Evolutionary conservation across 192 early-diverging fungal species (phyloP).

Genomic region (Gaertneriomyces sp.): DNA sequence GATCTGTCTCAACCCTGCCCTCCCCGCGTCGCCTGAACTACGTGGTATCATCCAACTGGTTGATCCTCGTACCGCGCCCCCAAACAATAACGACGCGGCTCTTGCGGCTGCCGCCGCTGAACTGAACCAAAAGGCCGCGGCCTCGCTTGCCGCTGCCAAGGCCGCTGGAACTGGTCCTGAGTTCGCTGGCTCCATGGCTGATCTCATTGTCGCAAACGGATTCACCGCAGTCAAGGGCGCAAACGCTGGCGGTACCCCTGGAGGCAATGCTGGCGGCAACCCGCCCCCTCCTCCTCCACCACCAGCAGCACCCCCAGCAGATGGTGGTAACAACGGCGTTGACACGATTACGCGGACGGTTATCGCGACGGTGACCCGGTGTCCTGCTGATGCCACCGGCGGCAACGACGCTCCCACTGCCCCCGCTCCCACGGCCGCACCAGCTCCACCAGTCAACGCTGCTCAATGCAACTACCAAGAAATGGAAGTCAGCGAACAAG

Average conservation of each 20-base stretch:
- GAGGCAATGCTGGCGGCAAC: no score
- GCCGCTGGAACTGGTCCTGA: conserved; percentile 15
- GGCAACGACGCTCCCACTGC: background rate
- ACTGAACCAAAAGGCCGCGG: conserved; percentile 1
- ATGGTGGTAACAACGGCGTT: background rate
- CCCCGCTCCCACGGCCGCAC: background rate
- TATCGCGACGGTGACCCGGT: conserved; percentile 1
- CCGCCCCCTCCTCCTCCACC: background rate
- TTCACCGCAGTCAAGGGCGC: conserved; percentile 7
- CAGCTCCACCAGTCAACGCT: background rate
- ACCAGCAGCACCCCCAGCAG: conserved; percentile 6
- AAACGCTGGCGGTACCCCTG: background rate
- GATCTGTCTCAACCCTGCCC: conserved; percentile 9
- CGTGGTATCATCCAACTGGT: conserved; percentile 24
- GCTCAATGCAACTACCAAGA: conserved; percentile 13
- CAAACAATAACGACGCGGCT: conserved; percentile 21
- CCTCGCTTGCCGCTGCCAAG: conserved; percentile 21
- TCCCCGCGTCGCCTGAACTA: conserved; percentile 22
- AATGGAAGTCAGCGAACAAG: conserved; percentile 13
- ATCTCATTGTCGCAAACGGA: conserved; percentile 10
- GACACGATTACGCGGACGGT: background rate
- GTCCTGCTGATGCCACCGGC: background rate
- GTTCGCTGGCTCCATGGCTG: conserved; percentile 20
- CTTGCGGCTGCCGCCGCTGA: background rate
- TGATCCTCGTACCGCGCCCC: conserved; percentile 13